Evolutionary conservation across 2,329 filamentous ascomycete genomes (phyloP).

Genomic region (Septoria petroselini): DNA sequence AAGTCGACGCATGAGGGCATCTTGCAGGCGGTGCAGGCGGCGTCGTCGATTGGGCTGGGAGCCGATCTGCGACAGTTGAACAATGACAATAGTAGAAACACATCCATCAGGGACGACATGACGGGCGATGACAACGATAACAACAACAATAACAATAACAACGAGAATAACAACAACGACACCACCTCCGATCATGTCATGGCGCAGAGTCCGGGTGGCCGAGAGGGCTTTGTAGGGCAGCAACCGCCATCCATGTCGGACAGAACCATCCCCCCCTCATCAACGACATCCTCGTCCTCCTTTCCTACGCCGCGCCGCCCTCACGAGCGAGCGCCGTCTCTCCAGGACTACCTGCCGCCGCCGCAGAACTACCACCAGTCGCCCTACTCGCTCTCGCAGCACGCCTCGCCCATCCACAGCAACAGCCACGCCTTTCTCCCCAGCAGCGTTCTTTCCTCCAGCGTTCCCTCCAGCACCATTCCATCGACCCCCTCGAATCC

Average conservation of each 20-base stretch:
- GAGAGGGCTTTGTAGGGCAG: background rate
- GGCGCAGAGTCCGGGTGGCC: slow-evolving; percentile 18
- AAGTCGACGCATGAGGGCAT: slow-evolving; percentile 8
- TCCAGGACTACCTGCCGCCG: slow-evolving; percentile 38
- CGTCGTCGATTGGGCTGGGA: slow-evolving; percentile 4
- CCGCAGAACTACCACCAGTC: slow-evolving; percentile 50
- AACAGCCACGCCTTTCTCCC: slow-evolving; percentile 32
- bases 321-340: slow-evolving; percentile 49
- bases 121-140: slow-evolving; percentile 25
- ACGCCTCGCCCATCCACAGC: slow-evolving; percentile 39
- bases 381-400: slow-evolving; percentile 54
- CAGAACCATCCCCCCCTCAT: too few species aligned
- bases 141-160: background rate
- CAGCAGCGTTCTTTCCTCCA: too few species aligned
- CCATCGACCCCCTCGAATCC: slow-evolving; percentile 30
- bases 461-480: too few species aligned
- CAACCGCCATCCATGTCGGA: too few species aligned
- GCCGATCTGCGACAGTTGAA: slow-evolving; percentile 14
- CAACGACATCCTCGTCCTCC: too few species aligned
- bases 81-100: too few species aligned
- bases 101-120: too few species aligned
- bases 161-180: background rate
- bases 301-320: slow-evolving; percentile 50
- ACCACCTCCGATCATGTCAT: slow-evolving; percentile 11
- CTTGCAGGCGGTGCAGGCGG: slow-evolving; percentile 1